Conservation (phyloP, 768 basidiomycete species). For the Zangia roseola region DNA sequence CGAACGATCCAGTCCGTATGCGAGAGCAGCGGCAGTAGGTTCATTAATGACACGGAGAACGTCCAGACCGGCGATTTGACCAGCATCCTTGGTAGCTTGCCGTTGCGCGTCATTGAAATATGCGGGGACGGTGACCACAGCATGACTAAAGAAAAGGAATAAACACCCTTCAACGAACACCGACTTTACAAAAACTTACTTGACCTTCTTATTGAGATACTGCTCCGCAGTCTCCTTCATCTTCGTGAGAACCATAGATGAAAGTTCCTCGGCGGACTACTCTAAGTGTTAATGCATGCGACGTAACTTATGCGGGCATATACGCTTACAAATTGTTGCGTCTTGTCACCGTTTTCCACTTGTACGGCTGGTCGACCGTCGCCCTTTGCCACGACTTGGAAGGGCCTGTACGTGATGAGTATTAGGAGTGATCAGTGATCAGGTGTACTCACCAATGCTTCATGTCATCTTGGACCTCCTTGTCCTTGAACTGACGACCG, state of each 20-base stretch:
- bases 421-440: not conserved
- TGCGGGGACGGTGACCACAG: slow-evolving; percentile 94
- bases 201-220: slow-evolving; percentile 89
- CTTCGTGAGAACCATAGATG: slow-evolving; percentile 85
- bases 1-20: slow-evolving; percentile 89
- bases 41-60: slow-evolving; percentile 99
- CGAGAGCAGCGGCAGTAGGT: slow-evolving; percentile 96
- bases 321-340: slow-evolving; percentile 70
- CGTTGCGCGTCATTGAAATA: slow-evolving; percentile 99
- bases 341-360: slow-evolving; percentile 85
- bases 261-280: slow-evolving; percentile 82
- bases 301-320: not conserved
- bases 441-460: slow-evolving; percentile 64
- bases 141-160: slow-evolving; percentile 49
- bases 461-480: slow-evolving; percentile 91
- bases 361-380: slow-evolving; percentile 80
- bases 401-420: slow-evolving; percentile 55
- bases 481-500: slow-evolving; percentile 89
- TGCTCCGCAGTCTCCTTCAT: slow-evolving; percentile 97
- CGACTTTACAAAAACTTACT: slow-evolving; percentile 50
- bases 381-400: slow-evolving; percentile 66
- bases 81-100: slow-evolving; percentile 97
- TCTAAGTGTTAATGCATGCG: slow-evolving; percentile 15
- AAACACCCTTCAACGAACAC: not conserved
- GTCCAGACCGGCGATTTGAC: slow-evolving; percentile 95